phyloP scores from a whole-genome alignment of 495 filamentous ascomycete species.

The Aspergillus ellipticus region DNA sequence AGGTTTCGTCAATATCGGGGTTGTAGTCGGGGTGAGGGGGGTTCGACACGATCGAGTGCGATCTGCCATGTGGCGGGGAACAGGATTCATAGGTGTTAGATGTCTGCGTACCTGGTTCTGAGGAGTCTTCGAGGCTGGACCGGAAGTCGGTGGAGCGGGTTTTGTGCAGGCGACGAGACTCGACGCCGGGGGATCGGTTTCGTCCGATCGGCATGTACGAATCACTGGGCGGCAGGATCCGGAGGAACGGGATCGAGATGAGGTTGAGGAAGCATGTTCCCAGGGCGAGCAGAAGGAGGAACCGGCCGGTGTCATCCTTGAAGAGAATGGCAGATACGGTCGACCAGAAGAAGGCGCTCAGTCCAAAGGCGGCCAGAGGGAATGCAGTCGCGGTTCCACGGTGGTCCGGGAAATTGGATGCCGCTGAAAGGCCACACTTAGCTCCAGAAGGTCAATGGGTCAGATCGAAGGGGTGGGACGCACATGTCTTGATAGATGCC shows the following conservation, averaged over 20 bases:
- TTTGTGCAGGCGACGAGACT: slow-evolving; percentile 59
- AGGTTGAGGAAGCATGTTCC: slow-evolving; percentile 77
- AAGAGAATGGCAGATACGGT: slow-evolving; percentile 71
- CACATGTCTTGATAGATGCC: slow-evolving; percentile 75
- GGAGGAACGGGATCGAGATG: slow-evolving; percentile 74
- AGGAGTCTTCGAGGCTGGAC: slow-evolving; percentile 37
- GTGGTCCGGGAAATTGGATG: slow-evolving; percentile 87
- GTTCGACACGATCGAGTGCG: slow-evolving; percentile 37
- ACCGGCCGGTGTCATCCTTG: slow-evolving; percentile 75
- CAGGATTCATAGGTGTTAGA: slow-evolving; percentile 30
- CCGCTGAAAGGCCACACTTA: slow-evolving; percentile 48
- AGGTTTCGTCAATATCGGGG: slow-evolving; percentile 63
- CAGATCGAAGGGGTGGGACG: slow-evolving; percentile 7
- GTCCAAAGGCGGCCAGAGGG: slow-evolving; percentile 85
- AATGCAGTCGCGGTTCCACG: slow-evolving; percentile 93
- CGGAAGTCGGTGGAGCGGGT: slow-evolving; percentile 56
- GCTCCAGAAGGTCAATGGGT: slow-evolving; percentile 4
- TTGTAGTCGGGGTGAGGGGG: slow-evolving; percentile 27
- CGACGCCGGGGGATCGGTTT: slow-evolving; percentile 35
- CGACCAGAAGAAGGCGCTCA: slow-evolving; percentile 96
- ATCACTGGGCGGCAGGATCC: slow-evolving; percentile 61
- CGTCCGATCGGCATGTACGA: slow-evolving; percentile 64
- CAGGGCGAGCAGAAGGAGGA: slow-evolving; percentile 73
- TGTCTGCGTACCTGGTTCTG: slow-evolving; percentile 68
- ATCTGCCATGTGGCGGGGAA: slow-evolving; percentile 29